Evolutionary conservation across 768 basidiomycete genomes (phyloP), one percentile per base, ranked within the genome.

Genomic region (Mycena crocata): DNA sequence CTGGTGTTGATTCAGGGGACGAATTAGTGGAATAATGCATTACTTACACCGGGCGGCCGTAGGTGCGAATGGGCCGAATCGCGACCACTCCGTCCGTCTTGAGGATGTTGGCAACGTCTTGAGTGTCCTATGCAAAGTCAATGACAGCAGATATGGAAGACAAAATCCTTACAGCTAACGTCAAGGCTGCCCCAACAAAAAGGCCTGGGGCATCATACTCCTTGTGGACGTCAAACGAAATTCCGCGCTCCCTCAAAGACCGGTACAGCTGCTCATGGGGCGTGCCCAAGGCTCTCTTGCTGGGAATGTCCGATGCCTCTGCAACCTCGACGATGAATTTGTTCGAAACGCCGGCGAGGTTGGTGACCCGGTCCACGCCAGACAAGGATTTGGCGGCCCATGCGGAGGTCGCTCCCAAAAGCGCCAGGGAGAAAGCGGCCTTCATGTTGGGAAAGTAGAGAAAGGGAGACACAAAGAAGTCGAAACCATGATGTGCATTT

Each of bases 241-340:
- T 78, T 17, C 74, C 79, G 23, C 86, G 81, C 67, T 82, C 80
- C 67, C 77, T 79, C 54, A 88, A 70, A 37, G 76, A 79, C 10
- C 75, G 74, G 69, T 91, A 90, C n/a, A 90, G 73, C 17, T 73
- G 69, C 62, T 84, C 84, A 65, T 88, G 86, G 19, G 82, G 78
- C 87, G 72, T 66, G 72, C 51, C 70, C 51, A 69, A 72, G 5
- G 78, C 78, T 23, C 80, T 74, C 64, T 81, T 84, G 26, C 58
- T 76, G 19, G 80, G 75, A 51, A 83, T 79, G 55, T 76, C 71
- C 31, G 81, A 78, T 42, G 78, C 40, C 45, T 67, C 70, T 54
- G 87, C 84, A 21, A 89, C 82, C 69, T 90, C 88, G 58, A 90
- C 80, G 60, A 90, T 87, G 69, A 86, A 89, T 65, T 83, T 84